Percentiles rank a stretch among this genome's conserved stretches.
These are phyloP conservation scores for Exophiala dermatitidis DNA, from an alignment of 2,329 filamentous ascomycete genomes.

Conservation along the genomic window DNA sequence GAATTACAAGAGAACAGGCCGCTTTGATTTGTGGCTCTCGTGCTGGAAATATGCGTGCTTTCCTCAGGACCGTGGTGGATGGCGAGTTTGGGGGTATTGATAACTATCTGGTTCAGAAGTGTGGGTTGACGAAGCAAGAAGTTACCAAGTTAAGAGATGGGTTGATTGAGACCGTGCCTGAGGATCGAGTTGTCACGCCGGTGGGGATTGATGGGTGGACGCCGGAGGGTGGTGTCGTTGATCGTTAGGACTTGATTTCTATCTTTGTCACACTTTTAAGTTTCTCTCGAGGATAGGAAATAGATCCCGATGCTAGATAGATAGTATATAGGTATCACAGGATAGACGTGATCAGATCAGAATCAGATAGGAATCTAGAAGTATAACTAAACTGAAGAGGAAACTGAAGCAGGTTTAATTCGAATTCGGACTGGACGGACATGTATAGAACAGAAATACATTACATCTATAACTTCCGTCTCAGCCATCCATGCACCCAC, in stretches of 20 bases:
- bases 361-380: too few species aligned
- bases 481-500: too few species aligned
- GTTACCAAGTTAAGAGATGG: constrained; percentile 17
- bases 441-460: too few species aligned
- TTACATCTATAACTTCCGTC: too few species aligned
- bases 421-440: too few species aligned
- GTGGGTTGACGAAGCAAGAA: constrained; percentile 23
- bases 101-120: constrained; percentile 20
- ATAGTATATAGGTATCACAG: too few species aligned
- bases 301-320: too few species aligned
- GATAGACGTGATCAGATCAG: too few species aligned
- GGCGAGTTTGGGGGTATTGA: constrained; percentile 25
- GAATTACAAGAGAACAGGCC: constrained; percentile 22
- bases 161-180: constrained; percentile 17
- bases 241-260: constrained; percentile 2
- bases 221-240: constrained; percentile 21
- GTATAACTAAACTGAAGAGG: too few species aligned
- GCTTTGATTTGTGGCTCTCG: constrained; percentile 23
- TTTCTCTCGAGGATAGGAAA: too few species aligned
- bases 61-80: constrained; percentile 21
- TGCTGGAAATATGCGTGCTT: constrained; percentile 26
- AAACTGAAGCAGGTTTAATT: too few species aligned
- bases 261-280: background rate
- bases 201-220: constrained; percentile 21
- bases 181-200: constrained; percentile 10